Base-by-base conservation (phyloP, 306 rosid genomes). In the Purshia tridentata region DNA sequence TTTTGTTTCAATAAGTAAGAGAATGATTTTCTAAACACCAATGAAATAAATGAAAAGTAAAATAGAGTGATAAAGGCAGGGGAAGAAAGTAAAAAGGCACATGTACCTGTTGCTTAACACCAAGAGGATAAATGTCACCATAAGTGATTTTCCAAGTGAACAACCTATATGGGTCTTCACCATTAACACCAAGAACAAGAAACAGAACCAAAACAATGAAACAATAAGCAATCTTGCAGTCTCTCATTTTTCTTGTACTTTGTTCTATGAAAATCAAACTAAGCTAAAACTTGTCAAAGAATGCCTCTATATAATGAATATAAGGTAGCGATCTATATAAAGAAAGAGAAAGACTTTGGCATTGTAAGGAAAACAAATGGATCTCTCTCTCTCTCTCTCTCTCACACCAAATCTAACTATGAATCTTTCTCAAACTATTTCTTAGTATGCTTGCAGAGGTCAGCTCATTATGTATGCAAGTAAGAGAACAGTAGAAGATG, bases 81-180 rank as follows among this genome's bases (percentile, higher is more conserved):
- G 14, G 19, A 22, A 40, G 16, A 53, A 23, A 3, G 51, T 5
- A 5, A 53, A 69, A 57, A 68, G 7, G 29, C 14, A 72, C 14
- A 58, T 20, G 76, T 54, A 93, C 98, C 98, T 88, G 89, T 76
- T 91, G 98, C 79, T 91, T 91, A 67, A 88, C 86, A 62, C 98
- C 98, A 67, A 94, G 96, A 29, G 97, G 97, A 67, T 88, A 94
- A 67, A 91, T 91, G 69, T 91, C 89, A 39, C 96, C 97, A 10
- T 89, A 86, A 57, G 98, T 91, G 81, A 94, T 81, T 84, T 94
- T 91, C 98, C 98, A 94, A 44, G 94, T 88, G 80, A 88, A 23
- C 80, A 76, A 83, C 50, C 89, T 84, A 42, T 94, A 94, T 0
- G 98, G 98, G 89, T 94, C 88, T 58, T 94, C 98, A 72, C 74